phyloP scores from a whole-genome alignment of 805 yeast genomes.

The Cyberlindnera japonica region DNA sequence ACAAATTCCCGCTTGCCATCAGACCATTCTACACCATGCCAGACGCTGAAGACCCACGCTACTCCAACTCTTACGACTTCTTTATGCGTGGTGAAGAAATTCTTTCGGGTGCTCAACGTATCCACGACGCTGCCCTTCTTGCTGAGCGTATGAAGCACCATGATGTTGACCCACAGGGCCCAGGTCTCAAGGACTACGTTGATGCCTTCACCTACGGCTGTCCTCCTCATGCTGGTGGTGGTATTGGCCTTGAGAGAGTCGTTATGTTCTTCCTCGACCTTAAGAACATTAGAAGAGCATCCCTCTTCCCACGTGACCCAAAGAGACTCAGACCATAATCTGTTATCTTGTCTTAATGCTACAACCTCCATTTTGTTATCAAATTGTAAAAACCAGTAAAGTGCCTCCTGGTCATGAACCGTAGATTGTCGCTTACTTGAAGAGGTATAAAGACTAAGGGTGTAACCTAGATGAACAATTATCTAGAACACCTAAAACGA shows the following conservation, averaged over 20 bases:
- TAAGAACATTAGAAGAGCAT: slow-evolving; percentile 98
- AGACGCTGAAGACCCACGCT: slow-evolving; percentile 83
- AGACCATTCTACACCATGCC: slow-evolving; percentile 99
- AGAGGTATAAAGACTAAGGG: no score
- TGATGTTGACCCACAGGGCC: slow-evolving; percentile 73
- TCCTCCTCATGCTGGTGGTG: slow-evolving; percentile 99
- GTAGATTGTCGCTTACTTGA: no score
- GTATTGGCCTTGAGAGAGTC: slow-evolving; percentile 98
- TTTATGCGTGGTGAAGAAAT: slow-evolving; percentile 99
- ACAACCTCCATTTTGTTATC: neutral
- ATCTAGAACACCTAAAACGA: no score
- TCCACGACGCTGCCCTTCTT: slow-evolving; percentile 86
- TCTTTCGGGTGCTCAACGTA: slow-evolving; percentile 99
- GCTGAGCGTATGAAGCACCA: slow-evolving; percentile 77
- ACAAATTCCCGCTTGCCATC: slow-evolving; percentile 94
- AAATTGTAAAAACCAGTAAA: no score
- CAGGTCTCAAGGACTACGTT: slow-evolving; percentile 86
- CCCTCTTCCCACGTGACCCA: slow-evolving; percentile 99
- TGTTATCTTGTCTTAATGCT: neutral
- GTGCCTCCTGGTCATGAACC: no score
- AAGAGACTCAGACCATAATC: slow-evolving; percentile 78
- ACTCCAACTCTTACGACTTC: slow-evolving; percentile 97
- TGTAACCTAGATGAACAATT: no score
- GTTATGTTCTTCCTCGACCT: slow-evolving; percentile 96
- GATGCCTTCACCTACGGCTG: slow-evolving; percentile 94